These are phyloP conservation scores for Chlorociboria aeruginascens DNA, from an alignment of 495 filamentous ascomycete genomes.

Conservation along the genomic window DNA sequence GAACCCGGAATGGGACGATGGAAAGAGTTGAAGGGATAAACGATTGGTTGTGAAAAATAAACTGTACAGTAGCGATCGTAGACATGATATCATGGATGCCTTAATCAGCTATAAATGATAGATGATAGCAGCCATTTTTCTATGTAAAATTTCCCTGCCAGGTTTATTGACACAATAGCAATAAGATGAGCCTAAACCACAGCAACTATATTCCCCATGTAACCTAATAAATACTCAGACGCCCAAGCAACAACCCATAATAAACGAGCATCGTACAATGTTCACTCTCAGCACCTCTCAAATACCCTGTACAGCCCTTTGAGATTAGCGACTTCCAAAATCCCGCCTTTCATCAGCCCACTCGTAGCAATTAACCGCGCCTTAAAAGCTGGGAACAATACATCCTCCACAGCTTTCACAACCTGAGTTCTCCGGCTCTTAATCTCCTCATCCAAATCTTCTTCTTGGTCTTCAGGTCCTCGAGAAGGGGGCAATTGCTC, in stretches of 20 bases:
- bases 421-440: conserved; percentile 44
- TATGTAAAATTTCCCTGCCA: background rate
- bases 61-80: conserved; percentile 20
- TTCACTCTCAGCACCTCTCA: conserved; percentile 63
- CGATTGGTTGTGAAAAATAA: conserved; percentile 12
- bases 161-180: background rate
- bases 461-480: conserved; percentile 24
- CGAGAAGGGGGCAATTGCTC: conserved; percentile 60
- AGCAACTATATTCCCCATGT: background rate
- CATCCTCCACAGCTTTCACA: conserved; percentile 50
- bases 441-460: conserved; percentile 37
- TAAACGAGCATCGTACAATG: background rate
- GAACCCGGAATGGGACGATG: conserved; percentile 22
- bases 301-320: conserved; percentile 97
- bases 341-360: conserved; percentile 54
- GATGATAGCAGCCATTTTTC: conserved; percentile 8
- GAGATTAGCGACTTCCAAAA: conserved; percentile 84
- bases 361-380: conserved; percentile 75
- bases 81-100: conserved; percentile 9
- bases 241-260: background rate
- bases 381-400: conserved; percentile 74
- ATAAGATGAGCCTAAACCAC: background rate
- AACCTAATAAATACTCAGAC: background rate
- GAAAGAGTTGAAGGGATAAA: conserved; percentile 14
- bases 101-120: conserved; percentile 14